A percentile compares a stretch with the other conserved stretches of the same genome.
These are phyloP conservation scores for Chalara sp. DNA, from an alignment of 2,329 filamentous ascomycete species.

Conservation along the genomic window DNA sequence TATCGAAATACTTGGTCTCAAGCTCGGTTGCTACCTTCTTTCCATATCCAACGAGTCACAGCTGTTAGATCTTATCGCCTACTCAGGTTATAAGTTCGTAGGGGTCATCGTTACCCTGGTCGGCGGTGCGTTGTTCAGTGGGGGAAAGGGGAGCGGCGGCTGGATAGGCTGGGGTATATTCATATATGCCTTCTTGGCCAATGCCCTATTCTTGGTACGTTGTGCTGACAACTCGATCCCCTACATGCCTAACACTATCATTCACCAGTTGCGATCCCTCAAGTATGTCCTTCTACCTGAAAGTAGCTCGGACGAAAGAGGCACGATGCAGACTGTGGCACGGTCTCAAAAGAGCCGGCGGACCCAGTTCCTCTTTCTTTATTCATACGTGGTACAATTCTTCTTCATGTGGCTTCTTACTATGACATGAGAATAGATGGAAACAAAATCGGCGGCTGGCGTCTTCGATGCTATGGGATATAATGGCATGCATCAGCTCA, in stretches of 20 bases:
- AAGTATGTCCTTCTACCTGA: conserved; percentile 95
- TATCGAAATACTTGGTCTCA: conserved; percentile 83
- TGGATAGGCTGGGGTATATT: conserved; percentile 89
- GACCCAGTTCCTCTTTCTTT: conserved; percentile 88
- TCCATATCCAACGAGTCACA: conserved; percentile 93
- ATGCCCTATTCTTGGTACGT: conserved; percentile 88
- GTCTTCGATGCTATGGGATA: no score
- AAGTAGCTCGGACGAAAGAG: conserved; percentile 56
- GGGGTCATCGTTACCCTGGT: conserved; percentile 87
- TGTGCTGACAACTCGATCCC: background rate
- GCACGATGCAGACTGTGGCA: conserved; percentile 63
- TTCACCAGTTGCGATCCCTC: background rate
- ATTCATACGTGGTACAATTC: conserved; percentile 91
- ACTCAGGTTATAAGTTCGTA: conserved; percentile 98
- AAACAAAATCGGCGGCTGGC: no score
- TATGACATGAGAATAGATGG: conserved; percentile 10
- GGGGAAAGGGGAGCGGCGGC: conserved; percentile 74
- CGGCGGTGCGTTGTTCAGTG: conserved; percentile 69
- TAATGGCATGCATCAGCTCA: no score
- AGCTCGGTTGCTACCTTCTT: conserved; percentile 87
- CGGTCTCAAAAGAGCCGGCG: conserved; percentile 79
- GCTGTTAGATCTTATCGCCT: conserved; percentile 87
- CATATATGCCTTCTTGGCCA: conserved; percentile 84
- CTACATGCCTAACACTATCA: background rate
- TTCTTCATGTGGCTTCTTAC: conserved; percentile 85